Evolutionary conservation across 1,139 yeast species (phyloP), one percentile per base, ranked within the genome.

Genomic region (Hanseniaspora uvarum): DNA sequence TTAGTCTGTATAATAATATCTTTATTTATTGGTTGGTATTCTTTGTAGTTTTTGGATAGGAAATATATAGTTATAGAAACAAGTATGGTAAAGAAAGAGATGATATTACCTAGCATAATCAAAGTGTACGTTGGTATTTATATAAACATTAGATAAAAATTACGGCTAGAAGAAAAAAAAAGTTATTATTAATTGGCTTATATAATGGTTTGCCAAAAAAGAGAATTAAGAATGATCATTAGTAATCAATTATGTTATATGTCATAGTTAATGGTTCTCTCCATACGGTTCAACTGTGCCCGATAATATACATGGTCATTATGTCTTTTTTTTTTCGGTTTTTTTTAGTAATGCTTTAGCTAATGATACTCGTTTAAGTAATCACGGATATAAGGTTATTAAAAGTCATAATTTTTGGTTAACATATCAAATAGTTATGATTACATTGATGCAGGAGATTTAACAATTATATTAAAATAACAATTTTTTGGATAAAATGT

Each of bases 51-150:
- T 37, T n/a, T 36, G 12, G 38, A 18, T 4, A 5, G 18, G 30
- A 38, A 28, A 28, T 47, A 38, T 30, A 47, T 18, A 30, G 14
- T 24, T 34, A 23, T 26, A 3, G 44, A 24, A 14, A 30, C 11
- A 14, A 30, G 5, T 19, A 46, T 3, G 3, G 51, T 38, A 2
- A 31, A 26, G 14, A 47, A 8, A 8, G 51, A 28, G 4, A 47
- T 38, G 8, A 47, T 38, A 30, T 47, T 47, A 18, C 21, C 21
- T 14, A 47, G n/a, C 51, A 47, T 47, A 28, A 16, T 12, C n/a
- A n/a, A 7, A 3, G 10, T 40, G 10, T 36, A 19, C 18, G 8
- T 16, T 36, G 23, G 39, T 36, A 40, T 38, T 38, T 21, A 23
- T 38, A 12, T 11, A 3, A 21, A 21, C 2, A 19, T 16, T 2